A percentile compares a stretch with the other conserved stretches of the same genome.
Evolutionary conservation across 129 eudicot genomes (phyloP).

Genomic region (Chrysanthemum makinoi): DNA sequence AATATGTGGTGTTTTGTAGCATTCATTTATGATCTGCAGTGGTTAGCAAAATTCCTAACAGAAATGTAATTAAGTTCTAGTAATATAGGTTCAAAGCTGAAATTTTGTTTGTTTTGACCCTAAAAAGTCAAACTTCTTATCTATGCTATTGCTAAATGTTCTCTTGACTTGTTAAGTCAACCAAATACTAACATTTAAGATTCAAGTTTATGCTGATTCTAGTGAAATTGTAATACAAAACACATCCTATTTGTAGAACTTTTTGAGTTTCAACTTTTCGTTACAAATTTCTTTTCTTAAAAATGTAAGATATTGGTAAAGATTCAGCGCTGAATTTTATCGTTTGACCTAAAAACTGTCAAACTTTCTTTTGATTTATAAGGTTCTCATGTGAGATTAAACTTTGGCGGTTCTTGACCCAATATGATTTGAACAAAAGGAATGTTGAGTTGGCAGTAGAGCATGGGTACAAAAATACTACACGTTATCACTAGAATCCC

Average conservation of each 20-base stretch:
- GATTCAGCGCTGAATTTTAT: constrained; percentile 2
- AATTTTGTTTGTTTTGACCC: constrained; percentile 7
- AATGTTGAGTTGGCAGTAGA: constrained; percentile 52
- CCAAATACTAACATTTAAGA: too few relatives aligned
- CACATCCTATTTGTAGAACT: neutral
- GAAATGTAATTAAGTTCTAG: neutral
- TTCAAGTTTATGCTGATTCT: too few relatives aligned
- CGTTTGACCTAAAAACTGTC: constrained; percentile 19
- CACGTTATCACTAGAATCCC: constrained; percentile 75
- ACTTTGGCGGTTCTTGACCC: constrained; percentile 13
- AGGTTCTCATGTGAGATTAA: neutral
- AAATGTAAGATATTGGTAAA: neutral
- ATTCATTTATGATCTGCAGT: too few relatives aligned
- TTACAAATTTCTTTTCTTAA: neutral
- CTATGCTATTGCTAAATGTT: neutral
- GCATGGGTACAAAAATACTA: constrained; percentile 83
- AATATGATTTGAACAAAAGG: too few relatives aligned
- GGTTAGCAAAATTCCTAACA: neutral
- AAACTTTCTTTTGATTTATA: neutral
- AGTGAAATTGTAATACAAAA: too few relatives aligned
- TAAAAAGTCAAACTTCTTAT: constrained; percentile 6
- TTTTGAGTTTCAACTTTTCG: neutral
- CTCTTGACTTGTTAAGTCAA: too few relatives aligned
- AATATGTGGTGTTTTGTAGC: too few relatives aligned
- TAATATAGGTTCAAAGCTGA: constrained; percentile 4